Conservation (phyloP, 1,284 basidiomycete species). For the Neonothopanus nambi region DNA sequence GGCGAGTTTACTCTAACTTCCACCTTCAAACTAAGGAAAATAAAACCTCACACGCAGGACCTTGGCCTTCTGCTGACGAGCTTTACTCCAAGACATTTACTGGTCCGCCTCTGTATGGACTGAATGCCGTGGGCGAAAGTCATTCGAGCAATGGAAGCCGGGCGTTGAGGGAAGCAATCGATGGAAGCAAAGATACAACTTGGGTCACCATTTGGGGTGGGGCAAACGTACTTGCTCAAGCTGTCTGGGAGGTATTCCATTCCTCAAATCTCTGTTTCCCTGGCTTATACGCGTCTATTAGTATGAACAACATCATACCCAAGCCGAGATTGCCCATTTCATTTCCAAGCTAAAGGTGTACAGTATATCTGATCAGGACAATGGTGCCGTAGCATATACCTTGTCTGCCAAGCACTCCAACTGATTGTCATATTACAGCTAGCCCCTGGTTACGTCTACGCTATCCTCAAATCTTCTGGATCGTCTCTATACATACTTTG, state of each 20-base stretch:
- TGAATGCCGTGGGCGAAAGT: conserved; percentile 14
- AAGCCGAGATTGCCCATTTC: conserved; percentile 10
- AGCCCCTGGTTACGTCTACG: conserved; percentile 15
- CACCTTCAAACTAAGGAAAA: neutral
- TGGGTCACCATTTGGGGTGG: conserved; percentile 17
- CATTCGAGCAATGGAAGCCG: conserved; percentile 11
- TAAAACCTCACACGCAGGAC: neutral
- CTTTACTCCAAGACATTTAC: conserved; percentile 9
- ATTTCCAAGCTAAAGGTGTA: conserved; percentile 15
- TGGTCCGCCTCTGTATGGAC: conserved; percentile 16
- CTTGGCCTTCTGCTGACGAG: conserved; percentile 13
- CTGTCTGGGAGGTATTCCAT: conserved; percentile 4
- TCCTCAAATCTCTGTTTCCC: neutral
- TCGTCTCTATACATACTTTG: conserved; percentile 12
- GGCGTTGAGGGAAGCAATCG: conserved; percentile 9
- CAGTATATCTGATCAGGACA: conserved; percentile 17
- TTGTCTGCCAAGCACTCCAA: neutral
- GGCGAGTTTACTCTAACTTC: neutral
- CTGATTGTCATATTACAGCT: neutral
- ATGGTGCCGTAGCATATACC: conserved; percentile 1
- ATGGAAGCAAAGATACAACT: conserved; percentile 6
- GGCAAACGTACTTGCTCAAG: conserved; percentile 13
- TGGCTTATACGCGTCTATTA: neutral
- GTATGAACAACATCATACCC: conserved; percentile 12
- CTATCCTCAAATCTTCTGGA: conserved; percentile 16